Evolutionary conservation across 495 filamentous ascomycete genomes (phyloP).

Genomic region (Apodospora peruviana): DNA sequence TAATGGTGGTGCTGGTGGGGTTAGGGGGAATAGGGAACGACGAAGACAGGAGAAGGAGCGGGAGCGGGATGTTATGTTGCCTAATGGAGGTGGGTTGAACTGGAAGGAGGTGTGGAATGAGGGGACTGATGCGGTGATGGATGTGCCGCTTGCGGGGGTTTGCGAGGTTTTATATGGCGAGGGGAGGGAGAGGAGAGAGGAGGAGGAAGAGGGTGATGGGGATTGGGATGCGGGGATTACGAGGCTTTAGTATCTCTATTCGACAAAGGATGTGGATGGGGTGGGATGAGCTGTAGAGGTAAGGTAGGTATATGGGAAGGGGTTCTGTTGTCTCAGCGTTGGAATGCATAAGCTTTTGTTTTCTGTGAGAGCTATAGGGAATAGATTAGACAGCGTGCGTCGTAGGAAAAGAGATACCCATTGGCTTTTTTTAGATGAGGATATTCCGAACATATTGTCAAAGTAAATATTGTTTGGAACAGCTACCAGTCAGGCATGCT

Average conservation of each 20-base stretch:
- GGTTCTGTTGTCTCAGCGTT: too few species aligned
- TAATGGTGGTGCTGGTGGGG: constrained; percentile 51
- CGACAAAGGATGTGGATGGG: too few species aligned
- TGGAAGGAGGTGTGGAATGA: constrained; percentile 84
- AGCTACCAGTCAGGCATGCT: too few species aligned
- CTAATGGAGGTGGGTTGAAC: constrained; percentile 38
- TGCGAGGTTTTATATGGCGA: constrained; percentile 82
- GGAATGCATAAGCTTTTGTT: too few species aligned
- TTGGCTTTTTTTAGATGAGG: too few species aligned
- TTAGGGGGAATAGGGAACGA: constrained; percentile 46
- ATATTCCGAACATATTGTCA: too few species aligned
- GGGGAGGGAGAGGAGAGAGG: constrained; percentile 28
- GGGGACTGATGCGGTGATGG: constrained; percentile 96
- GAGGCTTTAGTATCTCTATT: constrained; percentile 2
- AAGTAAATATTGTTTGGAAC: too few species aligned
- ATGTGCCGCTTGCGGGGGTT: constrained; percentile 93
- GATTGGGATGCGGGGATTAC: constrained; percentile 8
- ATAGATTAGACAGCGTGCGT: too few species aligned
- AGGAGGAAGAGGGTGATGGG: constrained; percentile 10
- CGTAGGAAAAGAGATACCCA: too few species aligned
- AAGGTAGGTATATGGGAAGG: too few species aligned
- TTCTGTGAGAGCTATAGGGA: too few species aligned
- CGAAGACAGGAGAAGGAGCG: constrained; percentile 18
- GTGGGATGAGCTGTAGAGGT: too few species aligned
- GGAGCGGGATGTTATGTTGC: constrained; percentile 17